These are phyloP conservation scores for Tephrocybe sp. DNA, from an alignment of 768 basidiomycete genomes.

Conservation along the genomic window DNA sequence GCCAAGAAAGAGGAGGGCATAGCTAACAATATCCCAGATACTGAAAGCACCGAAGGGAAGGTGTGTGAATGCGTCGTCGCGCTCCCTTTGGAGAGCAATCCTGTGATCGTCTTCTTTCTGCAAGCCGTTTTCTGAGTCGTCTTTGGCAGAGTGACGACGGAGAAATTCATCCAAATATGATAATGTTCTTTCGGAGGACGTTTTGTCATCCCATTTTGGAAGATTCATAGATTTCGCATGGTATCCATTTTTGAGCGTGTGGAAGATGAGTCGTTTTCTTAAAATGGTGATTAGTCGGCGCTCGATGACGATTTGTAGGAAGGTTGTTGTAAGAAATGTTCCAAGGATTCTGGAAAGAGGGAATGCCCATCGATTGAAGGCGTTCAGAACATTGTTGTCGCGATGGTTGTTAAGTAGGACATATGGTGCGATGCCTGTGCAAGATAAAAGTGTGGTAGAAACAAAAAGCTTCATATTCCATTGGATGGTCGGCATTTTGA, in stretches of 20 bases:
- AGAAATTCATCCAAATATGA: too few relatives aligned
- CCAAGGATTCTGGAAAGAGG: conserved; percentile 14
- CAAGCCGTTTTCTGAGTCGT: too few relatives aligned
- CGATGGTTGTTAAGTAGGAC: conserved; percentile 1
- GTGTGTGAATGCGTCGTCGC: not conserved
- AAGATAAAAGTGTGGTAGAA: not conserved
- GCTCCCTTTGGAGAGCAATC: not conserved
- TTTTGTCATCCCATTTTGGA: too few relatives aligned
- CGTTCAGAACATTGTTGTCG: not conserved
- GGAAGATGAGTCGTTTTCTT: not conserved
- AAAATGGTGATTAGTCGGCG: conserved; percentile 5
- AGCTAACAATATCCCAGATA: not conserved
- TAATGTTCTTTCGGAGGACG: too few relatives aligned
- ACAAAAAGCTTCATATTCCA: conserved; percentile 13
- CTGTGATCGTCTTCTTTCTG: too few relatives aligned
- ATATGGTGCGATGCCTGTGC: conserved; percentile 8
- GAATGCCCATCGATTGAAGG: conserved; percentile 9
- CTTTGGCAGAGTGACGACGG: too few relatives aligned
- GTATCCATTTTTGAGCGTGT: conserved; percentile 3
- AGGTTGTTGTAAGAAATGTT: conserved; percentile 9
- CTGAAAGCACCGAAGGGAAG: not conserved
- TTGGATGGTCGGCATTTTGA: not conserved
- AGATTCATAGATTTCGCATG: not conserved
- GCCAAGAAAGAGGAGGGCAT: conserved; percentile 5
- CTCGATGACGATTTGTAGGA: conserved; percentile 15